Base-by-base conservation (phyloP, 2,329 filamentous ascomycete species). In the Beauveria medogensis region DNA sequence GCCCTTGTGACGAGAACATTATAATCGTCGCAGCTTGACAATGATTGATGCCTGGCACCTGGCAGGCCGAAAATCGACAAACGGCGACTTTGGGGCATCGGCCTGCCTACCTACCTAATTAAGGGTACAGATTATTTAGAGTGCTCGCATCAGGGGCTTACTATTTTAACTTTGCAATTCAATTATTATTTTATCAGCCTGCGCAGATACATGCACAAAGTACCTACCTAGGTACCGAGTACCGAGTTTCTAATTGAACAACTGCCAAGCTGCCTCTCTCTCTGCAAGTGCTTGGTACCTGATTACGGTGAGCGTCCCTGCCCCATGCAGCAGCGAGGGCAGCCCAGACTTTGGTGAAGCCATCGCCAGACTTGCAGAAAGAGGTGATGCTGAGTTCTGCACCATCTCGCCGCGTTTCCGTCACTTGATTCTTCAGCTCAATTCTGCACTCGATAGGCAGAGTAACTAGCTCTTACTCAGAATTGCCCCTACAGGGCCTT, bases 1-100 rank as follows among this genome's bases (percentile, higher is more conserved):
- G 37, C 26, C 37, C 28, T 47, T 18, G 7, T 22, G 55, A 43
- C 24, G 24, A 51, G 8, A 18, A 18, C 30, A 50, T n/a, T 12
- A 30, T 34, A n/a, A 22, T 22, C 3, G 28, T 20, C 53, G 20
- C 30, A 41, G 10, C 16, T 5, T 30, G 18, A 3, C 14, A 14
- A 40, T 10, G n/a, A 22, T 41, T 48, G 55, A 28, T 51, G 46
- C 55, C 55, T 48, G 46, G 34, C 55, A 58, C 34, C 55, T 58
- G 55, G 46, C 55, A 58, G 55, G 47, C 46, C 22, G 20, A 41
- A 51, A 30, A 3, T 4, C 7, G 47, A 20, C 46, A 58, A 30
- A 48, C 20, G 30, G 30, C 43, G 30, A n/a, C 14, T 10, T 34
- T 34, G 30, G 30, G 12, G 51, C n/a, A 30, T 22, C 30, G 30